Evolutionary conservation across 148 eudicot species (phyloP).

Genomic region (Pouteria glomerata): DNA sequence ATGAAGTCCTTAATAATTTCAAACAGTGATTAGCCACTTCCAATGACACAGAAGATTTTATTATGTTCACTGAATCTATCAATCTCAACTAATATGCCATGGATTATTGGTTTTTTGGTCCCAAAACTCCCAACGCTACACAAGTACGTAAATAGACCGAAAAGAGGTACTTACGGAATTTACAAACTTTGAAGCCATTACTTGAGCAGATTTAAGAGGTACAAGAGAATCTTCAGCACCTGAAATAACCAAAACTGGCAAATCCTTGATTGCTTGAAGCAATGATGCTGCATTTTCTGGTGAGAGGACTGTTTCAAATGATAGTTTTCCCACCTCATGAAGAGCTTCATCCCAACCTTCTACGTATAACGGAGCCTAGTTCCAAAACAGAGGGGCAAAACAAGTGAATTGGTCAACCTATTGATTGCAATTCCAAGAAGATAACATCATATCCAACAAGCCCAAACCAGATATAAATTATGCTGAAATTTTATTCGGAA

Average conservation of each 20-base stretch:
- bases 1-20: not conserved
- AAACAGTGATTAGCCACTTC: not conserved
- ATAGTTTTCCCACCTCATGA: conserved; percentile 84
- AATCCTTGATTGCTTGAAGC: conserved; percentile 57
- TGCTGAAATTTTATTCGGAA: not conserved
- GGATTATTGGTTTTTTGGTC: not conserved
- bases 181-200: conserved; percentile 80
- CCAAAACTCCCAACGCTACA: not conserved
- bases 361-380: conserved; percentile 80
- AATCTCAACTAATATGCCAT: not conserved
- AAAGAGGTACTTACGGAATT: conserved; percentile 72
- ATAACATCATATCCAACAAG: not conserved
- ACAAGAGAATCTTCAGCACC: conserved; percentile 95
- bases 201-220: conserved; percentile 70
- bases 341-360: conserved; percentile 99
- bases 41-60: not conserved
- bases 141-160: not conserved
- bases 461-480: not conserved
- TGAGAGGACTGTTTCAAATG: conserved; percentile 74
- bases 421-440: not conserved
- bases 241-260: conserved; percentile 73
- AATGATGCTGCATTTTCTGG: conserved; percentile 52
- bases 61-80: too few relatives aligned
- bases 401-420: not conserved
- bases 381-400: conserved; percentile 1